phyloP scores from a whole-genome alignment of 2,329 filamentous ascomycete species.

The Colletotrichum tofieldiae region DNA sequence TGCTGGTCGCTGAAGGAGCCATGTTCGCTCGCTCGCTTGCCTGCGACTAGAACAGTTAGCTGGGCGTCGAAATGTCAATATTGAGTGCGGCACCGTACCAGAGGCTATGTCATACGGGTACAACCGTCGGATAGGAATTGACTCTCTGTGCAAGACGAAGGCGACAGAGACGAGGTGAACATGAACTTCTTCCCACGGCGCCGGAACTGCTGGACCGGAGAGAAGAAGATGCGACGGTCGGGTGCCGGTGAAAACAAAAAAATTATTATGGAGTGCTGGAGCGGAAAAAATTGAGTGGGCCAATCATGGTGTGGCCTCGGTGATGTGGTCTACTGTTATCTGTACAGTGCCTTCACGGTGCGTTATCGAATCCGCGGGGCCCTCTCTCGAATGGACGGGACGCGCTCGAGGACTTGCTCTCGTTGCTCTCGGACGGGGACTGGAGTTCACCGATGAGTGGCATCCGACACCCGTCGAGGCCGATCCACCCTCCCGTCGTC shows the following conservation, averaged over 20 bases:
- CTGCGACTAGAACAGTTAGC: constrained; percentile 17
- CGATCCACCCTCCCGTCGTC: neutral
- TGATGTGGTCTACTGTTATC: constrained; percentile 12
- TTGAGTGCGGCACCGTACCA: neutral
- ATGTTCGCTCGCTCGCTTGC: constrained; percentile 56
- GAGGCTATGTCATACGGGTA: constrained; percentile 17
- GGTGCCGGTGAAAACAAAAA: constrained; percentile 40
- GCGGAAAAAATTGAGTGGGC: constrained; percentile 26
- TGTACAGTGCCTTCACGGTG: neutral
- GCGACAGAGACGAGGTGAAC: constrained; percentile 19
- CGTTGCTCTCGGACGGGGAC: neutral
- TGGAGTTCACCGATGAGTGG: neutral
- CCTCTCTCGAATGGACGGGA: neutral
- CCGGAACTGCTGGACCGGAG: constrained; percentile 29
- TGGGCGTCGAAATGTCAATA: neutral
- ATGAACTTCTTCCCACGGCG: constrained; percentile 18
- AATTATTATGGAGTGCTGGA: constrained; percentile 39
- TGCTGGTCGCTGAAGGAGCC: constrained; percentile 72
- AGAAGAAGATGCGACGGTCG: constrained; percentile 14
- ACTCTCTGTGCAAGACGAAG: constrained; percentile 18
- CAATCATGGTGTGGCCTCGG: constrained; percentile 12
- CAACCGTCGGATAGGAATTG: neutral
- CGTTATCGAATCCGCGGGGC: constrained; percentile 18
- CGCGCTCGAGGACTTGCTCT: neutral
- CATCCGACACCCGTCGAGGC: neutral